Conservation (phyloP, 805 yeast species). For the Barnettozyma californica region DNA sequence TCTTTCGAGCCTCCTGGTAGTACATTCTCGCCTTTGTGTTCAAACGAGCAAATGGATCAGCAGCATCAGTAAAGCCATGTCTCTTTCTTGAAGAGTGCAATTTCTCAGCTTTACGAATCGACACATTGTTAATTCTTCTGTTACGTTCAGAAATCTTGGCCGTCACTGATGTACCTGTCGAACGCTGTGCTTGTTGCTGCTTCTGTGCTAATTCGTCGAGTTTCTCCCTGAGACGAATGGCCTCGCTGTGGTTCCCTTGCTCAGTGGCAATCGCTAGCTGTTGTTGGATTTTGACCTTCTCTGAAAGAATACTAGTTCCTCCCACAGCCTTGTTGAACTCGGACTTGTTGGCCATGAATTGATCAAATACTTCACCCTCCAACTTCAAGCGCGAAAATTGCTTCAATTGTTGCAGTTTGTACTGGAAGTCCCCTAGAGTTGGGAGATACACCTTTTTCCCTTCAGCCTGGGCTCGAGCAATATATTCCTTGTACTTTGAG, state of each 20-base stretch:
- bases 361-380: constrained; percentile 69
- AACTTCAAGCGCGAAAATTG: constrained; percentile 60
- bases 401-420: constrained; percentile 57
- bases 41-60: constrained; percentile 86
- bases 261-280: constrained; percentile 69
- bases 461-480: constrained; percentile 46
- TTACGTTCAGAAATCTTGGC: constrained; percentile 46
- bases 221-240: background rate
- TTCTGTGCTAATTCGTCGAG: background rate
- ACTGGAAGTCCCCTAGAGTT: constrained; percentile 54
- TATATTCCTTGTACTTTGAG: constrained; percentile 56
- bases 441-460: constrained; percentile 42
- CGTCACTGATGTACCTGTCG: constrained; percentile 29
- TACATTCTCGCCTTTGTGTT: constrained; percentile 84
- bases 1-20: constrained; percentile 50
- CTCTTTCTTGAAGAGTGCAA: constrained; percentile 53
- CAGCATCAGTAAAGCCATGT: constrained; percentile 33
- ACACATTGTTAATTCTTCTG: constrained; percentile 71
- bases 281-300: constrained; percentile 65
- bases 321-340: constrained; percentile 49
- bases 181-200: background rate
- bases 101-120: constrained; percentile 75
- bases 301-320: constrained; percentile 72
- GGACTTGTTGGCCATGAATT: constrained; percentile 70
- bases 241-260: constrained; percentile 29